Evolutionary conservation across 2,329 filamentous ascomycete genomes (phyloP).

Genomic region (Lecanicillium sp.): DNA sequence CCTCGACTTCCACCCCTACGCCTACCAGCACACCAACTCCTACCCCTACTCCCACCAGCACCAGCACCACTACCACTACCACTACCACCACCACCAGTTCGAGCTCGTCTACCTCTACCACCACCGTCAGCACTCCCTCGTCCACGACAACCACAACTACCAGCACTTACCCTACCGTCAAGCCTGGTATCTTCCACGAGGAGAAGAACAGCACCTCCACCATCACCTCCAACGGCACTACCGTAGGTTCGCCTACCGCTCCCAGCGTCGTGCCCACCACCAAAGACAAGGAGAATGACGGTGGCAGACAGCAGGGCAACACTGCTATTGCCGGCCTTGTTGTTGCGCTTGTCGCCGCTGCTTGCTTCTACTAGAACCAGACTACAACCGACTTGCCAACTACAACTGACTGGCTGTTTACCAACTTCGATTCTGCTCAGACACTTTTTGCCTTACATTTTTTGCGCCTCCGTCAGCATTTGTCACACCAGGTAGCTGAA

Average conservation of each 20-base stretch:
- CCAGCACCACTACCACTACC: conserved; percentile 23
- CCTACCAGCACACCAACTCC: conserved; percentile 19
- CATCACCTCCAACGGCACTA: conserved; percentile 14
- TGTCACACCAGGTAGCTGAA: not conserved
- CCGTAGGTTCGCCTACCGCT: conserved; percentile 21
- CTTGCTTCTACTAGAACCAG: conserved; percentile 37
- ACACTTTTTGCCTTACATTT: conserved; percentile 18
- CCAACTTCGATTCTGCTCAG: conserved; percentile 10
- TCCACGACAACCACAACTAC: conserved; percentile 13
- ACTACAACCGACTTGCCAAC: conserved; percentile 10
- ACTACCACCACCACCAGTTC: conserved; percentile 15
- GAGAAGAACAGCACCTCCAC: conserved; percentile 37
- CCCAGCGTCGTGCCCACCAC: conserved; percentile 26
- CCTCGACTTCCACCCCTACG: conserved; percentile 15
- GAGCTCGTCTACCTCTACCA: conserved; percentile 6
- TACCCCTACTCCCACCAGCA: conserved; percentile 20
- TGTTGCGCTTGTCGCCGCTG: conserved; percentile 49
- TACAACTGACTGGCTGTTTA: conserved; percentile 7
- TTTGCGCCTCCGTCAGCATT: conserved; percentile 9
- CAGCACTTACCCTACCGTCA: conserved; percentile 22
- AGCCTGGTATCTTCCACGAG: conserved; percentile 50
- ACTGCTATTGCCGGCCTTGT: conserved; percentile 48
- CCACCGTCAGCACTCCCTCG: conserved; percentile 10
- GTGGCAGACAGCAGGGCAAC: conserved; percentile 41
- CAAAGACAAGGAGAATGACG: conserved; percentile 38